Conservation (phyloP, 257 asterid species). For the Eucommia ulmoides region DNA sequence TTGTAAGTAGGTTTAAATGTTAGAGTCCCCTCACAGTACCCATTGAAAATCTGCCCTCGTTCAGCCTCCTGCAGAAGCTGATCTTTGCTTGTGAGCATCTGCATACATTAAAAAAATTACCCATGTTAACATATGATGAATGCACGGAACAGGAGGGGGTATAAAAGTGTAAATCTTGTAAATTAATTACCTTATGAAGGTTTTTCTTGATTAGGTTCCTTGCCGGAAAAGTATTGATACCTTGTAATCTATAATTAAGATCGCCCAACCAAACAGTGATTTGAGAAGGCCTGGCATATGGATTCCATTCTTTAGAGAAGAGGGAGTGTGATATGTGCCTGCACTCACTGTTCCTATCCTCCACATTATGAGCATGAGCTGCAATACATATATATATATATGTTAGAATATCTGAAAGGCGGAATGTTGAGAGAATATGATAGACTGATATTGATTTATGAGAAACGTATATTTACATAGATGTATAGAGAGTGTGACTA, state of each 20-base stretch:
- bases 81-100: constrained; percentile 40
- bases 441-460: background rate
- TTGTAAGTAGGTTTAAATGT: constrained; percentile 62
- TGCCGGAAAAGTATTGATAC: constrained; percentile 39
- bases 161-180: no score
- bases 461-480: background rate
- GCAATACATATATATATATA: constrained; percentile 4
- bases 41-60: constrained; percentile 54
- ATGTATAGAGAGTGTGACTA: background rate
- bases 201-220: constrained; percentile 37
- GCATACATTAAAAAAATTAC: background rate
- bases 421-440: no score
- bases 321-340: constrained; percentile 42
- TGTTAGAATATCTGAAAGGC: no score
- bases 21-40: constrained; percentile 52
- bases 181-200: constrained; percentile 51
- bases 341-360: constrained; percentile 42
- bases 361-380: constrained; percentile 63
- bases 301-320: constrained; percentile 38
- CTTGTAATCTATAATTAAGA: constrained; percentile 56
- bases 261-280: constrained; percentile 68
- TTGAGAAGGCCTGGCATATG: constrained; percentile 30
- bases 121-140: no score
- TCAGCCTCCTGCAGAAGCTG: constrained; percentile 68
- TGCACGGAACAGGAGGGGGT: no score